phyloP scores from a whole-genome alignment of 371 early-diverging fungal species.

The Rhizopus delemar region DNA sequence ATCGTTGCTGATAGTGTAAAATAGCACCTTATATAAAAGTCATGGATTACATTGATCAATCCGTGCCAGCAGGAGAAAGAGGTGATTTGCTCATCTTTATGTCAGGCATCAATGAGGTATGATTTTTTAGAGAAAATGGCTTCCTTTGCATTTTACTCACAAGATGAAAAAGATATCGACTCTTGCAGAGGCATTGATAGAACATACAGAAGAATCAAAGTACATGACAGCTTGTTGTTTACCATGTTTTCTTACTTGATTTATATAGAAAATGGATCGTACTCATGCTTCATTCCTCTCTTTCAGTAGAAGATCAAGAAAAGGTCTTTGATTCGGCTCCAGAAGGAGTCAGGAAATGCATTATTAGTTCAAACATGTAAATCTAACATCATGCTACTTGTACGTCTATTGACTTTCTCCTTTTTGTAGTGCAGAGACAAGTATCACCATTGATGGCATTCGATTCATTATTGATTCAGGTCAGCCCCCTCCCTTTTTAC shows the following conservation, averaged over 20 bases:
- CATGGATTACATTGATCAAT: constrained; percentile 64
- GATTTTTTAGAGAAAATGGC: not conserved
- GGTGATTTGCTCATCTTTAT: constrained; percentile 73
- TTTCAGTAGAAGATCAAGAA: constrained; percentile 55
- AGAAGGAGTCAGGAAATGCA: constrained; percentile 56
- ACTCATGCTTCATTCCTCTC: constrained; percentile 54
- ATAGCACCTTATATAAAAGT: constrained; percentile 62
- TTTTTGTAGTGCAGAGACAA: constrained; percentile 84
- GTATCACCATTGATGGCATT: constrained; percentile 96
- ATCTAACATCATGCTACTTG: not conserved
- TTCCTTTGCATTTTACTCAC: not conserved
- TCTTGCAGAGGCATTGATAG: constrained; percentile 48
- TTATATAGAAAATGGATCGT: constrained; percentile 60
- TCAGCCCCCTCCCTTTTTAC: constrained; percentile 29
- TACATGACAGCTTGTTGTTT: not conserved
- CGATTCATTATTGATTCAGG: constrained; percentile 98
- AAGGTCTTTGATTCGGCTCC: constrained; percentile 55
- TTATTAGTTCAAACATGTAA: constrained; percentile 68
- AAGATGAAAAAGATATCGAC: constrained; percentile 42
- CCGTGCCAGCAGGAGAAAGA: constrained; percentile 57
- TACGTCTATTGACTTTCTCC: not conserved
- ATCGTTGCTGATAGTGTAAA: not conserved
- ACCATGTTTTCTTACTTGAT: not conserved
- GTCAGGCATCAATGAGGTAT: constrained; percentile 68
- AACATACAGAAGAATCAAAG: constrained; percentile 42